Evolutionary conservation across 2,329 filamentous ascomycete species (phyloP).

Genomic region (Metarhizium brunneum): DNA sequence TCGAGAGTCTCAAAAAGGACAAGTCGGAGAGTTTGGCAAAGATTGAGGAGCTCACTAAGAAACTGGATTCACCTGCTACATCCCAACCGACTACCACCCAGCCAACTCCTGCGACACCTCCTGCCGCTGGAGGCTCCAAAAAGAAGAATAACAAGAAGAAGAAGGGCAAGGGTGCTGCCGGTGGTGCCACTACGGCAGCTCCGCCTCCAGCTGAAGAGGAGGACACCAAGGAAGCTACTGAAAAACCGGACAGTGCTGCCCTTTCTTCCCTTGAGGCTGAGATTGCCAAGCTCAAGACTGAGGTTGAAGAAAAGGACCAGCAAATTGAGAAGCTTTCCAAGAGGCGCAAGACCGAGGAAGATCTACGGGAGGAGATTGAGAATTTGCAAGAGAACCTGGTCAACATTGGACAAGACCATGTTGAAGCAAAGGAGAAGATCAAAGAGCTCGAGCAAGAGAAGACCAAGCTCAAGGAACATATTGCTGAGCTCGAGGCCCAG

Average conservation of each 20-base stretch:
- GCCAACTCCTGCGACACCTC: slow-evolving; percentile 12
- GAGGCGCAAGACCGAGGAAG: slow-evolving; percentile 67
- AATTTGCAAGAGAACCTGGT: slow-evolving; percentile 71
- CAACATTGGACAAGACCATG: slow-evolving; percentile 71
- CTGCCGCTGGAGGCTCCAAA: slow-evolving; percentile 20
- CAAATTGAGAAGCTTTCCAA: slow-evolving; percentile 63
- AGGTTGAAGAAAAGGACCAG: slow-evolving; percentile 56
- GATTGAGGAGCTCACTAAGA: slow-evolving; percentile 32
- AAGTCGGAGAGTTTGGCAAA: slow-evolving; percentile 21
- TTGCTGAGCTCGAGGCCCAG: slow-evolving; percentile 63
- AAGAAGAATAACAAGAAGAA: slow-evolving; percentile 85
- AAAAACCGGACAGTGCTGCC: slow-evolving; percentile 14
- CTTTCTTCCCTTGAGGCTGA: slow-evolving; percentile 36
- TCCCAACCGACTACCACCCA: slow-evolving; percentile 13
- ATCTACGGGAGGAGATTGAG: slow-evolving; percentile 77
- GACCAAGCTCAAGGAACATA: slow-evolving; percentile 48
- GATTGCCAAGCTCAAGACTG: slow-evolving; percentile 39
- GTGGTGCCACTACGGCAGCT: slow-evolving; percentile 25
- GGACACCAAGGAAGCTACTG: slow-evolving; percentile 5
- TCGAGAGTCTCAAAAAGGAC: slow-evolving; percentile 24
- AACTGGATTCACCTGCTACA: slow-evolving; percentile 26
- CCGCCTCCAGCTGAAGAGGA: slow-evolving; percentile 25
- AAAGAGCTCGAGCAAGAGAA: slow-evolving; percentile 66
- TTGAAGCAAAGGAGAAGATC: slow-evolving; percentile 69
- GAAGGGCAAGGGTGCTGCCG: slow-evolving; percentile 65